Conservation (phyloP, 768 basidiomycete genomes). For the Rossbeevera mucosa region DNA sequence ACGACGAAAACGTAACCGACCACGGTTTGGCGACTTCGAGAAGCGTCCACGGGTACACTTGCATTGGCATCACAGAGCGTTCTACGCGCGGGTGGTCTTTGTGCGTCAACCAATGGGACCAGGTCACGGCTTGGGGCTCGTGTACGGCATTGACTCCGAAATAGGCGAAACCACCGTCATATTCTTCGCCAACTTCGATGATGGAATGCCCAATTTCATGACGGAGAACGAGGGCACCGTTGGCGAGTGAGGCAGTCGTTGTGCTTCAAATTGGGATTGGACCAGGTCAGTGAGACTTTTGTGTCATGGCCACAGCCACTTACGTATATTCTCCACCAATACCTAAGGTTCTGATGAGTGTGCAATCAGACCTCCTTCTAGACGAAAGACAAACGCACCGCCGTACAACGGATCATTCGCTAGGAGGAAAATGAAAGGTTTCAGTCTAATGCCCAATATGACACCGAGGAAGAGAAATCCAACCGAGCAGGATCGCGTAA, state of each 20-base stretch:
- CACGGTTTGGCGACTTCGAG: conserved; percentile 59
- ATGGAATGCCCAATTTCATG: conserved; percentile 82
- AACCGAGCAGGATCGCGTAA: conserved; percentile 73
- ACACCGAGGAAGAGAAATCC: conserved; percentile 11
- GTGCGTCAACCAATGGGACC: conserved; percentile 67
- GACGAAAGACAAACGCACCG: conserved; percentile 38
- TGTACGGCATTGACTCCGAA: conserved; percentile 63
- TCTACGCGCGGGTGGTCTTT: conserved; percentile 43
- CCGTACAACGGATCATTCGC: conserved; percentile 79
- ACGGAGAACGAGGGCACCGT: conserved; percentile 69
- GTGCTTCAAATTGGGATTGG: conserved; percentile 41
- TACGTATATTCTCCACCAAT: conserved; percentile 77
- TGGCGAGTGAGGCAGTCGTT: conserved; percentile 68
- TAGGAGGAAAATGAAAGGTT: conserved; percentile 21
- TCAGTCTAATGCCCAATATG: conserved; percentile 6
- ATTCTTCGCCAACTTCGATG: conserved; percentile 77
- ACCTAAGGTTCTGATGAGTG: conserved; percentile 36
- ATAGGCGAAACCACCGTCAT: conserved; percentile 74
- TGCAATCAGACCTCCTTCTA: not conserved
- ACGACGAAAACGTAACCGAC: conserved; percentile 57
- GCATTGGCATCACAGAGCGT: conserved; percentile 70
- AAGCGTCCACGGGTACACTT: conserved; percentile 71
- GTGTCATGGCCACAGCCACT: conserved; percentile 7
- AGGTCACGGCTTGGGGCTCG: conserved; percentile 45
- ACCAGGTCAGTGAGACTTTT: not conserved